phyloP scores from a whole-genome alignment of 345 rosid genomes.

The Hypericum androsaemum region DNA sequence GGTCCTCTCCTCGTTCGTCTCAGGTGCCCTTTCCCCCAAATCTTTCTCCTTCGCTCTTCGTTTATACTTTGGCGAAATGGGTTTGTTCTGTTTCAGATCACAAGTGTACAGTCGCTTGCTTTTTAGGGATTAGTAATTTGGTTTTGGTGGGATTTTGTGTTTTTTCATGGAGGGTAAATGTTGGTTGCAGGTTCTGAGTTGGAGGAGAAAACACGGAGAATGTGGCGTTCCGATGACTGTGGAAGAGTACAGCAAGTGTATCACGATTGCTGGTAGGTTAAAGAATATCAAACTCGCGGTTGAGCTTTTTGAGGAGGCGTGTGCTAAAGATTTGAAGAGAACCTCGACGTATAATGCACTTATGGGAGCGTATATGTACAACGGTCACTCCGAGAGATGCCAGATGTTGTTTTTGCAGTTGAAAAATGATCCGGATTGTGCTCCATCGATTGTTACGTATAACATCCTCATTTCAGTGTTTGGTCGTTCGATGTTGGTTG shows the following conservation, averaged over 20 bases:
- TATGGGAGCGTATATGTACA: conserved; percentile 68
- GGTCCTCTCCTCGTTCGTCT: no score
- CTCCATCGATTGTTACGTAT: conserved; percentile 55
- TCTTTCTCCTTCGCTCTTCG: no score
- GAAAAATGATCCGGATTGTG: conserved; percentile 35
- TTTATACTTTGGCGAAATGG: no score
- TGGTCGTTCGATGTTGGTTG: conserved; percentile 56
- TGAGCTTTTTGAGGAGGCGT: conserved; percentile 57
- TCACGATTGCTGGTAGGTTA: conserved; percentile 52
- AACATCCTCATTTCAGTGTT: conserved; percentile 74
- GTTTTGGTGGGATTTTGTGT: no score
- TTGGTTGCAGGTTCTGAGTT: conserved; percentile 47
- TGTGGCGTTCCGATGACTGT: conserved; percentile 42
- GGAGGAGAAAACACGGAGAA: conserved; percentile 56
- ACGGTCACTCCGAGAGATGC: conserved; percentile 47
- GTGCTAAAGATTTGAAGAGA: conserved; percentile 31
- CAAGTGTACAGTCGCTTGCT: no score
- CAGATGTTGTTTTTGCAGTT: conserved; percentile 42
- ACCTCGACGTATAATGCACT: conserved; percentile 57
- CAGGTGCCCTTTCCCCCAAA: no score
- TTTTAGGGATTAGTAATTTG: no score
- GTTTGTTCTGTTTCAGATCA: no score
- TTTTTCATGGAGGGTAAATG: no score
- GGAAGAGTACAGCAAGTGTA: conserved; percentile 73
- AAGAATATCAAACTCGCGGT: conserved; percentile 48